A percentile compares a stretch with the other conserved stretches of the same genome.
These are phyloP conservation scores for Sanguinoderma infundibulare DNA, from an alignment of 1,284 basidiomycete genomes.

Conservation along the genomic window DNA sequence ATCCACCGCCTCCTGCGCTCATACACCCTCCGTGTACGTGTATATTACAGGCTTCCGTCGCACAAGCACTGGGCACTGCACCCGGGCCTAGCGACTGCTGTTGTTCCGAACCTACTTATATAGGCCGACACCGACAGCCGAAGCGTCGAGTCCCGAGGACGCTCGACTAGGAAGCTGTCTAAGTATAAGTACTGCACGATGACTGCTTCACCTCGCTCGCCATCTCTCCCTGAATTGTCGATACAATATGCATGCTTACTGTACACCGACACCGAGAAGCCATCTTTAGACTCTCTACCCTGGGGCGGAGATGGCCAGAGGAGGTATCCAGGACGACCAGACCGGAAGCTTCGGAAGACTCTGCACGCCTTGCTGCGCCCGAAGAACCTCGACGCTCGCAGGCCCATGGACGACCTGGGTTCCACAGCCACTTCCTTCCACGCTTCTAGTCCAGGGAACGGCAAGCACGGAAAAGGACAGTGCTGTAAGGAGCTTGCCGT, in stretches of 20 bases:
- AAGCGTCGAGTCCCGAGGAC: neutral
- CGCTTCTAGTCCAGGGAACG: slow-evolving; percentile 12
- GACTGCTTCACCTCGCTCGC: too few species aligned
- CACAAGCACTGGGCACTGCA: neutral
- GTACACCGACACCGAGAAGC: neutral
- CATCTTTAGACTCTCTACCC: neutral
- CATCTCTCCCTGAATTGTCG: neutral
- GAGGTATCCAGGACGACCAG: slow-evolving; percentile 1
- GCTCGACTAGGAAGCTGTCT: neutral
- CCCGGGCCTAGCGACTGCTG: neutral
- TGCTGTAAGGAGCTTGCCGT: neutral
- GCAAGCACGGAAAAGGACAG: neutral
- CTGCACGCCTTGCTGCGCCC: neutral
- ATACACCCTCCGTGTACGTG: neutral
- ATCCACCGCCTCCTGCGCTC: neutral
- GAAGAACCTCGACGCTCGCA: neutral
- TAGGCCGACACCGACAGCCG: neutral
- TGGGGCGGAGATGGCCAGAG: neutral
- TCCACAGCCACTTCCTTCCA: slow-evolving; percentile 11
- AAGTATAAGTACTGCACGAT: too few species aligned
- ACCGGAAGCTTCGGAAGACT: neutral
- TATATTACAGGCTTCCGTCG: neutral
- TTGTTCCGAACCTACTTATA: neutral
- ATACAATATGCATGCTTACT: too few species aligned
- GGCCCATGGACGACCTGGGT: neutral